Conservation (phyloP, 192 early-diverging fungal species). For the Bifiguratus adelaidae region DNA sequence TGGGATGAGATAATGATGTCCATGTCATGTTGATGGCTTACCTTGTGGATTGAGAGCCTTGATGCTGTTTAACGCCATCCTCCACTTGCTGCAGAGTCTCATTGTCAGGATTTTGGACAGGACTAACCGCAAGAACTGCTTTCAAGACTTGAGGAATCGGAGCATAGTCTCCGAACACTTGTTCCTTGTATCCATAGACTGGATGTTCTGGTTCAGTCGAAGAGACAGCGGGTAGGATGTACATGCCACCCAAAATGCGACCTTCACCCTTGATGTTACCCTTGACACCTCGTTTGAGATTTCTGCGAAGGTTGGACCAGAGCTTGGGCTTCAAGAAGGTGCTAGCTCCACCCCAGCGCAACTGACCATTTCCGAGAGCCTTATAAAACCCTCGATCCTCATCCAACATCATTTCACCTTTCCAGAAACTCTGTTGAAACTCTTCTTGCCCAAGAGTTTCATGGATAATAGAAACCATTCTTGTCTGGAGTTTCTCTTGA, state of each 20-base stretch:
- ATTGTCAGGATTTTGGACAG: no score
- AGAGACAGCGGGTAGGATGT: conserved; percentile 13
- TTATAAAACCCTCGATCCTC: conserved; percentile 24
- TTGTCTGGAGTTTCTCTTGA: conserved; percentile 17
- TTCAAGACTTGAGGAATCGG: conserved; percentile 21
- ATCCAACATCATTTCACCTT: conserved; percentile 26
- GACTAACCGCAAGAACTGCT: no score
- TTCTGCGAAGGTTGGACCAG: conserved; percentile 17
- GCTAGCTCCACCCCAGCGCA: conserved; percentile 5
- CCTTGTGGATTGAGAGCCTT: no score
- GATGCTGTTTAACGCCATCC: no score
- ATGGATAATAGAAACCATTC: conserved; percentile 33
- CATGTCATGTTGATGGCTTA: no score
- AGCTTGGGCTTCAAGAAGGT: conserved; percentile 16
- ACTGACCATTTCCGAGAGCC: conserved; percentile 11
- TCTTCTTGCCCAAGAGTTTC: conserved; percentile 23
- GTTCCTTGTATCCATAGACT: conserved; percentile 30
- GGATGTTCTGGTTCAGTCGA: no score
- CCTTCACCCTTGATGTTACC: conserved; percentile 36
- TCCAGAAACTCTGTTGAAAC: conserved; percentile 33
- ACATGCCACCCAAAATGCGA: conserved; percentile 28
- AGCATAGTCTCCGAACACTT: conserved; percentile 31
- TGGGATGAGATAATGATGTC: no score
- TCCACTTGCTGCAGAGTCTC: no score
- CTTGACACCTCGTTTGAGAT: conserved; percentile 15